Base-by-base conservation (phyloP, 257 asterid genomes). In the Oldenlandia corymbosa region DNA sequence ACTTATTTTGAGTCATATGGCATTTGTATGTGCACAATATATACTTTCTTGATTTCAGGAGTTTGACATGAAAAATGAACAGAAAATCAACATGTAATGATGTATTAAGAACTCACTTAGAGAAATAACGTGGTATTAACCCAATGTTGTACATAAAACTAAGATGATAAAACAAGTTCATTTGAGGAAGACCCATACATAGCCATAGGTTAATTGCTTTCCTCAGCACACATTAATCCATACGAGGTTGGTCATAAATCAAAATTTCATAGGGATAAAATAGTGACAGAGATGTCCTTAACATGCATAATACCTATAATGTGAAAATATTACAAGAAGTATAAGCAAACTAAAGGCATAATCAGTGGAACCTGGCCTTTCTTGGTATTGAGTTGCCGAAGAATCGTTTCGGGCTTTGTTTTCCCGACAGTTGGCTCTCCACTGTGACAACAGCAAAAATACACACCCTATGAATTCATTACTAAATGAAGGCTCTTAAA, bases 351-450 rank as follows among this genome's bases (percentile, higher is more conserved):
- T 32, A 31, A 61, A 55, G 46, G 26, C 24, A 21, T 34, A 52
- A 6, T 23, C 31, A 66, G 32, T 52, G 14, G 57, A 65, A 89
- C 99, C 99, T 89, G 99, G 54, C 99, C 99, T 82, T 87, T 93
- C 79, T 90, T 90, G 53, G 99, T 90, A 13, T 96, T 90, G 64
- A 93, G 99, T 77, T 93, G 99, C 79, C 95, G 88, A 68, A 93
- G 88, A 76, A 93, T 87, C 64, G 99, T 93, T 76, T 87, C 95
- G 14, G 96, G 88, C 80, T 84, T 90, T 65, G 97, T 93, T 80
- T 90, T 93, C 71, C 90, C 96, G 23, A 69, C 80, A 42, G 88
- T 84, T 51, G 97, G 99, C 82, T 93, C 99, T 56, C 99, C 96
- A 71, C 99, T 93, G 70, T 48, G 49, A 67, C 20, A 71, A 75